Conservation (phyloP, 2,329 filamentous ascomycete species). For the Aspergillus latus region DNA sequence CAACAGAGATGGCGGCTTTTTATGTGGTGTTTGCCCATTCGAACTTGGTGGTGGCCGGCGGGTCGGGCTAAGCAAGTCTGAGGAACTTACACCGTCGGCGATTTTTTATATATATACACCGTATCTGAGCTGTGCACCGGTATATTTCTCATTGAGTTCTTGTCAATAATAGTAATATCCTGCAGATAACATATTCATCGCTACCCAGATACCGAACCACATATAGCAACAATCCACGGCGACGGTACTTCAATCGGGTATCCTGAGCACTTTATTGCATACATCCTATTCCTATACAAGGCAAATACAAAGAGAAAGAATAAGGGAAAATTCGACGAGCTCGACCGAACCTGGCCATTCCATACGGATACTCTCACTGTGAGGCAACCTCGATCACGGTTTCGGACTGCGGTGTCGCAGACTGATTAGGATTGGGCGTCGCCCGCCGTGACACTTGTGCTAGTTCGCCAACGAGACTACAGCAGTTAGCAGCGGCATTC, state of each 20-base stretch:
- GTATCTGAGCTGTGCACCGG: background rate
- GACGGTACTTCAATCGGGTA: constrained; percentile 21
- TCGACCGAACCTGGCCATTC: background rate
- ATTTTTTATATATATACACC: background rate
- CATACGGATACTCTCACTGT: constrained; percentile 12
- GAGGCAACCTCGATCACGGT: constrained; percentile 11
- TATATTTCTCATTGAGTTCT: background rate
- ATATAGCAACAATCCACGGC: constrained; percentile 12
- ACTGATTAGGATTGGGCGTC: constrained; percentile 29
- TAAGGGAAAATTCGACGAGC: constrained; percentile 3
- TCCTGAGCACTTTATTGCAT: constrained; percentile 31
- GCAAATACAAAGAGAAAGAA: constrained; percentile 21
- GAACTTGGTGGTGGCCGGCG: constrained; percentile 12
- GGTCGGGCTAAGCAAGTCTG: background rate
- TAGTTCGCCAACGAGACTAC: constrained; percentile 41
- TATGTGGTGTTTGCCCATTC: constrained; percentile 10
- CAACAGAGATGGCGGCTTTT: background rate
- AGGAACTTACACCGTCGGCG: background rate
- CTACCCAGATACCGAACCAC: constrained; percentile 12
- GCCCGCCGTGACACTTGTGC: constrained; percentile 35
- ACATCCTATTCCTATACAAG: constrained; percentile 27
- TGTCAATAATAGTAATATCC: background rate
- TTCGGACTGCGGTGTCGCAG: constrained; percentile 33
- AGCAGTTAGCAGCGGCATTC: background rate
- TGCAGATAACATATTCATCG: constrained; percentile 9